Conservation (phyloP, 495 filamentous ascomycete genomes). For the Oleoguttula mirabilis region DNA sequence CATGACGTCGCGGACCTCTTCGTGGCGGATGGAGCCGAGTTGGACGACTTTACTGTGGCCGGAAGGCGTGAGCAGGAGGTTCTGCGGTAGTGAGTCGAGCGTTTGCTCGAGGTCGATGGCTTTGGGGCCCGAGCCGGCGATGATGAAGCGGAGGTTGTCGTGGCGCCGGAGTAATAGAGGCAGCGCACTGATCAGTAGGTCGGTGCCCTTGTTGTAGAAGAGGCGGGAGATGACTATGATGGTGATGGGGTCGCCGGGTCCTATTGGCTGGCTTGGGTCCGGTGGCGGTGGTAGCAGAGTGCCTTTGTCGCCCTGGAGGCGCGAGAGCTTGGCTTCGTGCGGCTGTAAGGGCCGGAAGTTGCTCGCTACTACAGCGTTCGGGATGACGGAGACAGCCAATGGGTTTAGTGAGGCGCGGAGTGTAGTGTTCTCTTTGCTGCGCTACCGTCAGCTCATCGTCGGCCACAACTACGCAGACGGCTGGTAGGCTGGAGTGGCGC, state of each 20-base stretch:
- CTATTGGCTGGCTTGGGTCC: slow-evolving; percentile 42
- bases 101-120: slow-evolving; percentile 97
- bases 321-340: slow-evolving; percentile 1
- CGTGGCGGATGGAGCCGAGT: slow-evolving; percentile 82
- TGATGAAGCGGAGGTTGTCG: slow-evolving; percentile 91
- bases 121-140: slow-evolving; percentile 88
- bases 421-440: slow-evolving; percentile 94
- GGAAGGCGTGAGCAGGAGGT: slow-evolving; percentile 46
- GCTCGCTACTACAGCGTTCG: slow-evolving; percentile 92
- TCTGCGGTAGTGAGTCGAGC: slow-evolving; percentile 50
- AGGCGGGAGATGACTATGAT: slow-evolving; percentile 95
- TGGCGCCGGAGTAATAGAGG: slow-evolving; percentile 80
- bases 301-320: slow-evolving; percentile 1
- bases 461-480: too few species aligned
- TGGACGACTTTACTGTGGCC: slow-evolving; percentile 83
- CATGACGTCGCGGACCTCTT: slow-evolving; percentile 98
- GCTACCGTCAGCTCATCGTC: neutral
- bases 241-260: slow-evolving; percentile 76
- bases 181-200: slow-evolving; percentile 85
- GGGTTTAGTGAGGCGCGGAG: slow-evolving; percentile 89
- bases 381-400: slow-evolving; percentile 92
- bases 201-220: slow-evolving; percentile 98
- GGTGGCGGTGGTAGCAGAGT: slow-evolving; percentile 27
- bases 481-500: neutral
- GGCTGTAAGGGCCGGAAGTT: slow-evolving; percentile 64